Evolutionary conservation across 768 basidiomycete species (phyloP).

Genomic region (Lepiota subincarnata): DNA sequence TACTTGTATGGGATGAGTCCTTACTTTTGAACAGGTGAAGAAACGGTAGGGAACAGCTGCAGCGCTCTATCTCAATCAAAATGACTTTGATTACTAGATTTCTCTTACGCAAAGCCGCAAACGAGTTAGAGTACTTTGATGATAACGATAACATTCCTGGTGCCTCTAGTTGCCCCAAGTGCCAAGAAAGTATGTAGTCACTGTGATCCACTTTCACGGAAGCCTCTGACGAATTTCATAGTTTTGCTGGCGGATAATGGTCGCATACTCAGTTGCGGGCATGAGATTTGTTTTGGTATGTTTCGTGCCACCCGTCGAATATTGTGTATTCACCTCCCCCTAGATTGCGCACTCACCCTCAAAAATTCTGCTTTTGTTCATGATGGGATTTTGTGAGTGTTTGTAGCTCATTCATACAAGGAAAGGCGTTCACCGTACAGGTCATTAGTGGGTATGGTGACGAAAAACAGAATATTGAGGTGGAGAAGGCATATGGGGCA

Average conservation of each 20-base stretch:
- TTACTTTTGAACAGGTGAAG: conserved; percentile 10
- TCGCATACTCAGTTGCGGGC: conserved; percentile 60
- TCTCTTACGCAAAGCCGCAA: conserved; percentile 41
- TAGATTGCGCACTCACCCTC: conserved; percentile 56
- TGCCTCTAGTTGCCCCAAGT: conserved; percentile 52
- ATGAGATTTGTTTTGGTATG: conserved; percentile 61
- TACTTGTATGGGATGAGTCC: background rate
- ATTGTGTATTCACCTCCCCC: background rate
- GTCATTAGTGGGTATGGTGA: conserved; percentile 45
- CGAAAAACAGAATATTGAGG: conserved; percentile 50
- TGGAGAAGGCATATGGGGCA: conserved; percentile 53
- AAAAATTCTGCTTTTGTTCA: conserved; percentile 49
- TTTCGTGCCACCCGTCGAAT: background rate
- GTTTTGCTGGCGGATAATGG: conserved; percentile 34
- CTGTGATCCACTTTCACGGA: background rate
- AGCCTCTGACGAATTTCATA: background rate
- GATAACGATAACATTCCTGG: conserved; percentile 43
- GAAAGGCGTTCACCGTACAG: background rate
- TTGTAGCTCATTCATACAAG: background rate
- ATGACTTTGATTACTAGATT: conserved; percentile 28
- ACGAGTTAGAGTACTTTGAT: conserved; percentile 39
- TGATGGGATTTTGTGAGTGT: conserved; percentile 55
- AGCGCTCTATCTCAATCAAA: background rate
- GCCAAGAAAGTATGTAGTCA: conserved; percentile 50
- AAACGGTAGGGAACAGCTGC: background rate